These are phyloP conservation scores for Chlorencoelia australis DNA, from an alignment of 2,329 filamentous ascomycete species.

Conservation along the genomic window DNA sequence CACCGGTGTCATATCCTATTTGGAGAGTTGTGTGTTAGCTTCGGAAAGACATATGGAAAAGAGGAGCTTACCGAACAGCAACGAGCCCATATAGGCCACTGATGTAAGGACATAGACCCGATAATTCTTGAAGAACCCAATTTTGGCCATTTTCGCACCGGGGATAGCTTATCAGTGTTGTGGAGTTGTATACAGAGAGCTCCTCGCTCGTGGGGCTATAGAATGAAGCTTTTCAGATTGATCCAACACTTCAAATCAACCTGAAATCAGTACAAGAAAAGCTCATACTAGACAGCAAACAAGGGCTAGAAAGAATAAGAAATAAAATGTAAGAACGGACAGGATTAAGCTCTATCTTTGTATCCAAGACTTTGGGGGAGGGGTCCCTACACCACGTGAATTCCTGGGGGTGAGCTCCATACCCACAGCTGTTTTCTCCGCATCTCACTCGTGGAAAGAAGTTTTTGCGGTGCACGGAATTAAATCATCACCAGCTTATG, in stretches of 20 bases:
- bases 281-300: background rate
- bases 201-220: no score
- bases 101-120: constrained; percentile 18
- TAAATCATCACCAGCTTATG: no score
- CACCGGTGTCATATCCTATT: constrained; percentile 20
- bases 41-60: background rate
- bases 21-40: constrained; percentile 1
- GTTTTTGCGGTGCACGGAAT: no score
- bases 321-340: background rate
- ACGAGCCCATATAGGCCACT: constrained; percentile 20
- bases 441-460: background rate
- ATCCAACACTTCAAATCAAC: background rate
- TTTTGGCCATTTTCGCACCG: constrained; percentile 5
- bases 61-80: constrained; percentile 17
- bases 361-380: background rate
- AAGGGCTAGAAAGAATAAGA: background rate
- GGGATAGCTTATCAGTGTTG: background rate
- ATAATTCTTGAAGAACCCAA: constrained; percentile 16
- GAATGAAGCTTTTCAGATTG: no score
- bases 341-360: background rate
- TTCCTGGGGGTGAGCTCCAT: background rate
- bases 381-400: background rate
- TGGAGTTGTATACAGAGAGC: background rate
- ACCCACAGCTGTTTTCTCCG: background rate
- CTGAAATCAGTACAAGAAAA: background rate